Percentiles rank a stretch among this genome's conserved stretches.
Conservation (phyloP, 2,329 filamentous ascomycete species). For the Aspergillus aculeatus region DNA sequence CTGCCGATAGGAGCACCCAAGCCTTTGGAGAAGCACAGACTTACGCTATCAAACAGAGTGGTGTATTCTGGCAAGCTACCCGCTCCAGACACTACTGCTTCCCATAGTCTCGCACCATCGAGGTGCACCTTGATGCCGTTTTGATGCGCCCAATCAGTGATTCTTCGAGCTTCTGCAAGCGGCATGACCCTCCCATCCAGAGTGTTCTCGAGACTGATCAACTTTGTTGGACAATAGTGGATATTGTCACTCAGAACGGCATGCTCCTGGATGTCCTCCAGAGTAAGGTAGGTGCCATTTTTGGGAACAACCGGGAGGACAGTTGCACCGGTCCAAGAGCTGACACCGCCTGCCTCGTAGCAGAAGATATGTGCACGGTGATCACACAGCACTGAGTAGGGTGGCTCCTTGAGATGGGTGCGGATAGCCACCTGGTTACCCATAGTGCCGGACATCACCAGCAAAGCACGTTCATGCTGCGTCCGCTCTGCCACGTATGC, state of each 20-base stretch:
- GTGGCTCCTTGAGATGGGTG: conserved; percentile 73
- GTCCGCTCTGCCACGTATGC: conserved; percentile 69
- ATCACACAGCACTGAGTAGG: conserved; percentile 78
- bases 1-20: conserved; percentile 78
- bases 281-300: conserved; percentile 71
- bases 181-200: conserved; percentile 77
- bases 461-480: conserved; percentile 72
- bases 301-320: conserved; percentile 64
- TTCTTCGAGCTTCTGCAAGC: conserved; percentile 66
- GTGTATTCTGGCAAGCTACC: conserved; percentile 67
- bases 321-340: conserved; percentile 69
- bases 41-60: conserved; percentile 69
- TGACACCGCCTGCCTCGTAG: conserved; percentile 65
- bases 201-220: conserved; percentile 85
- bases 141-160: conserved; percentile 66
- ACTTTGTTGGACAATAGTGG: conserved; percentile 73
- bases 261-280: conserved; percentile 70
- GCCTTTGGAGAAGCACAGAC: conserved; percentile 78
- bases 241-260: conserved; percentile 65
- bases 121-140: conserved; percentile 69
- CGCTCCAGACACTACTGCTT: conserved; percentile 70
- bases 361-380: conserved; percentile 73
- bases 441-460: conserved; percentile 90
- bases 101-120: conserved; percentile 80
- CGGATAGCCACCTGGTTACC: conserved; percentile 85